Evolutionary conservation across 805 yeast species (phyloP), one percentile per base, ranked within the genome.

Genomic region (Teunomyces cretensis): DNA sequence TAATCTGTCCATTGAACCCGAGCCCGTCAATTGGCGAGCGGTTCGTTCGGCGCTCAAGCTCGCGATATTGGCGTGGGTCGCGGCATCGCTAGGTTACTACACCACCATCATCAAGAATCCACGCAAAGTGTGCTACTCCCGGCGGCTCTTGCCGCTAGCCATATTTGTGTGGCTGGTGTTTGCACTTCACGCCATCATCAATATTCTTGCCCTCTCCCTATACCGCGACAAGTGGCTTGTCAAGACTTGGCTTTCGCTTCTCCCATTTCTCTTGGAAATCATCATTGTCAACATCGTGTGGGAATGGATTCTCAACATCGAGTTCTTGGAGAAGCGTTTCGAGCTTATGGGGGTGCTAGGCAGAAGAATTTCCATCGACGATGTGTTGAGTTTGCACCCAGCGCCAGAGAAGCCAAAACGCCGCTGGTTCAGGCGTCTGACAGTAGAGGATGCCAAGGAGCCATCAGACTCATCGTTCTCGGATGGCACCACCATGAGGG

Each of bases 301-400:
- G 85, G 88, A 84, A 61, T 81, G 88, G 84, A 61, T 81, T 8
- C 77, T 70, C 53, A 74, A 80, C 36, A 79, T 82, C 33, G 75
- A 78, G 49, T 55, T 69, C 13, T 56, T 78, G 35, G 84, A 80
- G 49, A 69, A 73, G 48, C 61, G 72, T 27, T 60, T 67, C 24
- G 88, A 84, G 49, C 65, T 74, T 40, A 66, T 68, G 50, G 84
- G 84, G 0, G 78, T 85, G 8, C 70, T 84, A 38, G 91, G 91
- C 0, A 70, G 89, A 48, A 71, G 78, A 48, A 62, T 72, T 41
- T 75, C 82, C 27, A 64, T 70, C 40, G 81, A 78, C 40, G 80
- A 76, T 45, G 61, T 56, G 7, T 28, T 48, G 9, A 44, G 47
- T 9, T 22, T 46, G 42, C 39, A 48, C 43, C 46, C 48, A 43